Percentiles rank a stretch among this genome's conserved stretches.
Conservation (phyloP, 108 stramenopile species). For the Chaetoceros muelleri region DNA sequence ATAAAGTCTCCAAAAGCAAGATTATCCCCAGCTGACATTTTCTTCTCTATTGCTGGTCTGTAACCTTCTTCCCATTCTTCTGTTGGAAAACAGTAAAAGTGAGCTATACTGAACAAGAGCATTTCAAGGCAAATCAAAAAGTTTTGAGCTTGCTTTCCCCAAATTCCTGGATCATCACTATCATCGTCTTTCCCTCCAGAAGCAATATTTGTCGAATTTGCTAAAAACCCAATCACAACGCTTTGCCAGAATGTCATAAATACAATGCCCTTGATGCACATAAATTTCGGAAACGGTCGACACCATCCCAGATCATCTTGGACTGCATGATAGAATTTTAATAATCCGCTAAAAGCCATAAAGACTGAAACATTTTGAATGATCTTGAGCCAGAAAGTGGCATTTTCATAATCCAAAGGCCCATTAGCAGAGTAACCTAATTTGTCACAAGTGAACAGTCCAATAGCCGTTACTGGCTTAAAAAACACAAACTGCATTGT, state of each 20-base stretch:
- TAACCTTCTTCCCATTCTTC: conserved; percentile 89
- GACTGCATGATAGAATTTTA: conserved; percentile 89
- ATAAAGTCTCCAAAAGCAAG: conserved; percentile 82
- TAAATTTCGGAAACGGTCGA: conserved; percentile 82
- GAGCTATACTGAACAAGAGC: conserved; percentile 82
- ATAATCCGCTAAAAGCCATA: conserved; percentile 77
- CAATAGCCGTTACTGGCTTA: conserved; percentile 61
- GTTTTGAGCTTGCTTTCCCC: conserved; percentile 78
- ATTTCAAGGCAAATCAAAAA: conserved; percentile 94
- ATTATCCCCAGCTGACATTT: conserved; percentile 58
- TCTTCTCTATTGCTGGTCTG: conserved; percentile 35
- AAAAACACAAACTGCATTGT: conserved; percentile 91
- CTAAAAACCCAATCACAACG: conserved; percentile 52
- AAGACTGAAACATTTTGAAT: conserved; percentile 78
- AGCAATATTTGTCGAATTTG: conserved; percentile 56
- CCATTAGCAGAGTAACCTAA: conserved; percentile 36
- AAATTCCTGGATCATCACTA: conserved; percentile 26
- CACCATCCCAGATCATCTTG: conserved; percentile 81
- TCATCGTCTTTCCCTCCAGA: conserved; percentile 24
- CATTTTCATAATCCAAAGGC: conserved; percentile 55
- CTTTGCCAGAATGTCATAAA: conserved; percentile 97
- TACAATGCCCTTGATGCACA: conserved; percentile 64
- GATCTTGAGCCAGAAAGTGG: conserved; percentile 65
- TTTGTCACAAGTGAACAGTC: conserved; percentile 47
- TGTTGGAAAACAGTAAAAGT: conserved; percentile 88